A percentile compares a stretch with the other conserved stretches of the same genome.
Conservation (phyloP, 2,329 filamentous ascomycete species). For the Coniochaeta prunicola region DNA sequence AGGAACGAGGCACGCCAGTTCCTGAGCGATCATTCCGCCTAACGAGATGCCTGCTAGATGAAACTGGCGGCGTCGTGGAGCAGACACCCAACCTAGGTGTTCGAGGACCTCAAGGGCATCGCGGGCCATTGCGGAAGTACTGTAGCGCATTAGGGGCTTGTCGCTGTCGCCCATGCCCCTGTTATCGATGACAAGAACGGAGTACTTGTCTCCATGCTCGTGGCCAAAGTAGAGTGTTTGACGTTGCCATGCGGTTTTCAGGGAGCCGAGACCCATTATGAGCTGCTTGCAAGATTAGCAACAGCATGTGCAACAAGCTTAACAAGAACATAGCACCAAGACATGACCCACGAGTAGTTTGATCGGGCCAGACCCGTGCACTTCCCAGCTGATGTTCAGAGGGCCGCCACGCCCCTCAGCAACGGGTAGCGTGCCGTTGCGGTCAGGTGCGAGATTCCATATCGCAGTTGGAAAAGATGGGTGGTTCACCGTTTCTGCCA, state of each 20-base stretch:
- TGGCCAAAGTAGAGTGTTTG: constrained; percentile 81
- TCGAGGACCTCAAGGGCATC: constrained; percentile 66
- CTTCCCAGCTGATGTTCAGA: constrained; percentile 68
- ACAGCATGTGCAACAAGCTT: not conserved
- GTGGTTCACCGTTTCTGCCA: constrained; percentile 53
- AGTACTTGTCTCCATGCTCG: constrained; percentile 57
- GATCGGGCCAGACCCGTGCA: constrained; percentile 67
- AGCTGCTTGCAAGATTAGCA: constrained; percentile 42
- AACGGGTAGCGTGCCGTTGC: constrained; percentile 53
- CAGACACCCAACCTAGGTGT: constrained; percentile 58
- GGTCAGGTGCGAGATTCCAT: constrained; percentile 63
- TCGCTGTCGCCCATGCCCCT: constrained; percentile 75
- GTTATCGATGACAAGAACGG: constrained; percentile 74
- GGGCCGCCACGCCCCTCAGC: constrained; percentile 68
- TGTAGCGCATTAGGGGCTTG: constrained; percentile 71
- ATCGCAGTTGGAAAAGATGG: constrained; percentile 59
- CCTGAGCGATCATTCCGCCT: constrained; percentile 90
- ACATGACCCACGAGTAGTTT: constrained; percentile 61
- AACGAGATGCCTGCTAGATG: constrained; percentile 76
- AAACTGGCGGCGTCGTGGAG: constrained; percentile 30
- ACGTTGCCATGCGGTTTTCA: constrained; percentile 66
- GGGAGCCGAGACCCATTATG: constrained; percentile 72
- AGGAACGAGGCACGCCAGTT: constrained; percentile 54
- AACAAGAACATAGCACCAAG: not conserved
- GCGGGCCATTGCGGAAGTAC: constrained; percentile 76